phyloP scores from a whole-genome alignment of 192 early-diverging fungal genomes.

The Fimicolochytrium jonesii region DNA sequence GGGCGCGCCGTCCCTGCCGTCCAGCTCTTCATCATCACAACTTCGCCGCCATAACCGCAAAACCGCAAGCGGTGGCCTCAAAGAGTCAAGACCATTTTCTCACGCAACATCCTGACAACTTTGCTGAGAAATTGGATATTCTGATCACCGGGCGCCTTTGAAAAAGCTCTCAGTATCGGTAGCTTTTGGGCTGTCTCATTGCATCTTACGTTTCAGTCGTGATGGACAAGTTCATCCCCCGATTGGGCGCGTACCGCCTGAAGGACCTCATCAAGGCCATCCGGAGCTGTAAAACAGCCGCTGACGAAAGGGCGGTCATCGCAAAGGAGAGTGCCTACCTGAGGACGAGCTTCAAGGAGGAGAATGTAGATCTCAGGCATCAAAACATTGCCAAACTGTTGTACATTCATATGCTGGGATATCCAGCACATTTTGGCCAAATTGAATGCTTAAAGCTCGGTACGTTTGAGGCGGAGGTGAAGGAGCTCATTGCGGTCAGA shows the following conservation, averaged over 20 bases:
- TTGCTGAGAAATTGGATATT: too few species aligned
- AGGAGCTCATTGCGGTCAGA: too few species aligned
- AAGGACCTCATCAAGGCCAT: conserved; percentile 97
- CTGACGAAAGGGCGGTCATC: conserved; percentile 97
- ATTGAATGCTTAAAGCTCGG: conserved; percentile 97
- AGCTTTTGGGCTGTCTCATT: too few species aligned
- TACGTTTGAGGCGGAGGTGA: conserved; percentile 10
- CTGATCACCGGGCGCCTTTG: too few species aligned
- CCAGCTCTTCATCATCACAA: too few species aligned
- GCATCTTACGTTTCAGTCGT: too few species aligned
- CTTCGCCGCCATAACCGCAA: too few species aligned
- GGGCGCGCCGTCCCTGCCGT: too few species aligned
- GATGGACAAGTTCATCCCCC: conserved; percentile 35
- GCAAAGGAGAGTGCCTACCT: conserved; percentile 93
- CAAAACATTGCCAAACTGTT: conserved; percentile 95
- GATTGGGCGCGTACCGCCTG: conserved; percentile 38
- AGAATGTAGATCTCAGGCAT: conserved; percentile 84
- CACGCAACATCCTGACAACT: too few species aligned
- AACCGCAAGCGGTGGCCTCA: too few species aligned
- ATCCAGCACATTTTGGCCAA: conserved; percentile 98
- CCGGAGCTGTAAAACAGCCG: conserved; percentile 94
- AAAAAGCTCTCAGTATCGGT: too few species aligned
- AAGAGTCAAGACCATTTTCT: too few species aligned
- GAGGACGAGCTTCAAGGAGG: conserved; percentile 95
- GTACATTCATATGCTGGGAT: conserved; percentile 98